phyloP scores from a whole-genome alignment of 768 basidiomycete genomes.

The Ramaria rubella region DNA sequence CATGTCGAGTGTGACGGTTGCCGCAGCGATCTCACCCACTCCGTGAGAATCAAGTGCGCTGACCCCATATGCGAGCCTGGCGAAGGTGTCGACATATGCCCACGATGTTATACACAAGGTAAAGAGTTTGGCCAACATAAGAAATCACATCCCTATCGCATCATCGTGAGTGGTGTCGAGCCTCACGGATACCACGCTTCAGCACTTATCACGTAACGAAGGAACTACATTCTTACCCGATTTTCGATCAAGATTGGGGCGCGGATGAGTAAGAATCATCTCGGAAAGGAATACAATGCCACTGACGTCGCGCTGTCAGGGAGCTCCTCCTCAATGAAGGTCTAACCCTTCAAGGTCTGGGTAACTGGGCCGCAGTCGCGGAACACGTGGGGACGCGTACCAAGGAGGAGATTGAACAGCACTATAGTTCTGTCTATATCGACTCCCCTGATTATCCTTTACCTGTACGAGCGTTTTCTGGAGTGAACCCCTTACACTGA shows the following conservation, averaged over 20 bases:
- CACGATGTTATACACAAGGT: slow-evolving; percentile 85
- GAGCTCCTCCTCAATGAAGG: slow-evolving; percentile 89
- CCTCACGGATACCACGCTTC: not conserved
- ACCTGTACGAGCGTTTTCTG: slow-evolving; percentile 49
- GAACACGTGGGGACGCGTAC: slow-evolving; percentile 92
- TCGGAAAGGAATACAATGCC: not conserved
- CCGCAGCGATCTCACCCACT: slow-evolving; percentile 84
- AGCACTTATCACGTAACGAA: slow-evolving; percentile 25
- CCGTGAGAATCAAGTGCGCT: slow-evolving; percentile 95
- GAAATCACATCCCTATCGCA: slow-evolving; percentile 81
- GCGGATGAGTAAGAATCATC: slow-evolving; percentile 77
- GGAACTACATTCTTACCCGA: slow-evolving; percentile 96
- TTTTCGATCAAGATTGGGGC: slow-evolving; percentile 93
- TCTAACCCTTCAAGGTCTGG: slow-evolving; percentile 78
- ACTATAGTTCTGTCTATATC: slow-evolving; percentile 80
- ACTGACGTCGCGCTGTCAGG: slow-evolving; percentile 35
- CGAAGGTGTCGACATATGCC: slow-evolving; percentile 89
- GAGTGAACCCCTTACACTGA: slow-evolving; percentile 1
- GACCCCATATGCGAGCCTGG: slow-evolving; percentile 66
- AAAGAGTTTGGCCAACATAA: slow-evolving; percentile 85
- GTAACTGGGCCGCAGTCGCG: slow-evolving; percentile 95
- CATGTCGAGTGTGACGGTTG: slow-evolving; percentile 84
- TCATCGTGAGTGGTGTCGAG: slow-evolving; percentile 56
- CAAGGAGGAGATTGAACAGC: slow-evolving; percentile 87
- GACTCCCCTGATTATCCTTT: slow-evolving; percentile 73